Conservation (phyloP, 257 asterid species). For the Avicennia marina region DNA sequence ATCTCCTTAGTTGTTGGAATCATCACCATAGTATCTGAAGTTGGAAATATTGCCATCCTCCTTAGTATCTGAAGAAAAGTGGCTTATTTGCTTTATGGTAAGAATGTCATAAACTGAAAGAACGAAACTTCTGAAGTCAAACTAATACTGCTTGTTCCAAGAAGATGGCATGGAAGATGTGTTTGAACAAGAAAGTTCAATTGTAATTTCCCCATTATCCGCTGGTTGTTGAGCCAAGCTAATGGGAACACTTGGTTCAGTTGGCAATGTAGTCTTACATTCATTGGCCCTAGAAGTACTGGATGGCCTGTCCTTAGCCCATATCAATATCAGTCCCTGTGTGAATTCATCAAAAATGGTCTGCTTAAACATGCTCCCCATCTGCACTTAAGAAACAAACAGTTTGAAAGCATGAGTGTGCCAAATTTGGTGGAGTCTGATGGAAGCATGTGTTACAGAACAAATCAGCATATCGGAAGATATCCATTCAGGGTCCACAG, state of each 20-base stretch:
- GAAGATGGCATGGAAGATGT: conserved; percentile 16
- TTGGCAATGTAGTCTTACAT: conserved; percentile 11
- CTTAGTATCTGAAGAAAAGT: background rate
- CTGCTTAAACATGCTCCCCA: conserved; percentile 70
- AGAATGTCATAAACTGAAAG: conserved; percentile 7
- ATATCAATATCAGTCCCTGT: conserved; percentile 17
- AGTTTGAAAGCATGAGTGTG: background rate
- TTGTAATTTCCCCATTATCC: conserved; percentile 14
- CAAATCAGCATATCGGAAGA: too few relatives aligned
- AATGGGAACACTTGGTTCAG: conserved; percentile 29
- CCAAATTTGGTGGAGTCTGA: background rate
- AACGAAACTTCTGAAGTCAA: conserved; percentile 4
- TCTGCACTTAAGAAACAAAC: conserved; percentile 35
- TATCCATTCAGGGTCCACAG: too few relatives aligned
- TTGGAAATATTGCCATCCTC: background rate
- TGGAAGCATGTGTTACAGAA: background rate
- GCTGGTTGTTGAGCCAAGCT: conserved; percentile 25
- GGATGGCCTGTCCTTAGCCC: conserved; percentile 27
- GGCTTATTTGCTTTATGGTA: background rate
- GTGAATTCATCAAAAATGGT: conserved; percentile 38
- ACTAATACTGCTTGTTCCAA: background rate
- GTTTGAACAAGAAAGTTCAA: conserved; percentile 36
- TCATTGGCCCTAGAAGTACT: conserved; percentile 7
- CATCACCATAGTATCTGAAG: too few relatives aligned
- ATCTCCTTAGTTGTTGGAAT: conserved; percentile 48